Conservation (phyloP, 805 yeast species). For the Zygosaccharomyces gambellarensis region DNA sequence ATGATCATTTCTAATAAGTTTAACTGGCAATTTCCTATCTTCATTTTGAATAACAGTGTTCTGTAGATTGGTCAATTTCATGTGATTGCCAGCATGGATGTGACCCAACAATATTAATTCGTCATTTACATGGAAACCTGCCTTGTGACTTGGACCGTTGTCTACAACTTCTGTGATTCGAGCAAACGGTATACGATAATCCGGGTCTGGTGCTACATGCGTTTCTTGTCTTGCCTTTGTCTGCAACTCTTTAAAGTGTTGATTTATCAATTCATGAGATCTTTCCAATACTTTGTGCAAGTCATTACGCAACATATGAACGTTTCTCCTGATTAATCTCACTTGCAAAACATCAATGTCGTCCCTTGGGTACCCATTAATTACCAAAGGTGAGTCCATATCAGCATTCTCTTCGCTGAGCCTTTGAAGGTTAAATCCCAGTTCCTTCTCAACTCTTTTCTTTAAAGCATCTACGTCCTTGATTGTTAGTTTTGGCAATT, state of each 20-base stretch:
- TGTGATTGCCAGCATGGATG: constrained; percentile 53
- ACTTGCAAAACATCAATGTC: constrained; percentile 78
- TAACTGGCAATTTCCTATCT: constrained; percentile 27
- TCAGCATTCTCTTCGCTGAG: constrained; percentile 46
- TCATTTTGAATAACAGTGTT: constrained; percentile 40
- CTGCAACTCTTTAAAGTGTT: constrained; percentile 36
- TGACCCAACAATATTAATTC: constrained; percentile 49
- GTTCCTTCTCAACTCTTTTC: constrained; percentile 38
- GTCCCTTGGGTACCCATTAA: constrained; percentile 82
- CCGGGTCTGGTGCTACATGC: background rate
- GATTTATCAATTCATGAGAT: constrained; percentile 44
- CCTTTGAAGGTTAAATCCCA: constrained; percentile 39
- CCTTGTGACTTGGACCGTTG: constrained; percentile 51
- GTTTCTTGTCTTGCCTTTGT: constrained; percentile 5
- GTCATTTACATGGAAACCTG: constrained; percentile 57
- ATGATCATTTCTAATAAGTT: constrained; percentile 33
- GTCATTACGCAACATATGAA: constrained; percentile 70
- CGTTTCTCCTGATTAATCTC: constrained; percentile 55
- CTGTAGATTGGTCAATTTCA: constrained; percentile 44
- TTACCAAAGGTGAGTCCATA: constrained; percentile 61
- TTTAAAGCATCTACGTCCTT: constrained; percentile 34
- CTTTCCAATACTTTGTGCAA: constrained; percentile 43
- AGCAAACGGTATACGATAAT: constrained; percentile 49
- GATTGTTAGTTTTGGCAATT: constrained; percentile 14
- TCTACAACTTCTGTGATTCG: constrained; percentile 44